Conservation (phyloP, 202 grass and related monocot genomes). For the Zizania palustris region DNA sequence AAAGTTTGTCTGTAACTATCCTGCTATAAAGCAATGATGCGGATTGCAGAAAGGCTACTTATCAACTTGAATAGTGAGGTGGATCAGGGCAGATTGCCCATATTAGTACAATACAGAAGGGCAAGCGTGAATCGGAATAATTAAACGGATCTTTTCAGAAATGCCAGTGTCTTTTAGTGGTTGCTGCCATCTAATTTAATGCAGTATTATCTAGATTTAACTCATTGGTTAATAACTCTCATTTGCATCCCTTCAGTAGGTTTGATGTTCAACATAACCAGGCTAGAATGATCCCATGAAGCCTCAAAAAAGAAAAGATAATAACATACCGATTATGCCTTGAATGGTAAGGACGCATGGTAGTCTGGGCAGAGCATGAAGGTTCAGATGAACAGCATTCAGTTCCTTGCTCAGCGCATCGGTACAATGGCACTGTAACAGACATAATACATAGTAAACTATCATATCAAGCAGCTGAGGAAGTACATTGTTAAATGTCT, state of each 20-base stretch:
- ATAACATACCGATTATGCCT: slow-evolving; percentile 72
- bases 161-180: slow-evolving; percentile 11
- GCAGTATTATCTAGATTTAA: slow-evolving; percentile 22
- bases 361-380: slow-evolving; percentile 73
- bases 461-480: slow-evolving; percentile 36
- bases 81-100: neutral
- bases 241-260: neutral
- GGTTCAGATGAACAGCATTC: slow-evolving; percentile 79
- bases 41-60: neutral
- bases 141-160: slow-evolving; percentile 13
- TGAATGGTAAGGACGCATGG: slow-evolving; percentile 60
- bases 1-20: neutral
- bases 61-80: slow-evolving; percentile 6
- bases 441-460: slow-evolving; percentile 6
- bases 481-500: slow-evolving; percentile 14
- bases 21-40: slow-evolving; percentile 7
- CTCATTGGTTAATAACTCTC: neutral
- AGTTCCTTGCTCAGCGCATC: slow-evolving; percentile 64
- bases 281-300: neutral
- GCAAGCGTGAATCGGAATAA: slow-evolving; percentile 14
- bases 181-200: slow-evolving; percentile 15
- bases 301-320: slow-evolving; percentile 19
- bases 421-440: slow-evolving; percentile 72
- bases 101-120: slow-evolving; percentile 23
- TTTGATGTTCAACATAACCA: slow-evolving; percentile 25